These are phyloP conservation scores for Wickerhamiella occidentalis DNA, from an alignment of 805 yeast species.

Conservation along the genomic window DNA sequence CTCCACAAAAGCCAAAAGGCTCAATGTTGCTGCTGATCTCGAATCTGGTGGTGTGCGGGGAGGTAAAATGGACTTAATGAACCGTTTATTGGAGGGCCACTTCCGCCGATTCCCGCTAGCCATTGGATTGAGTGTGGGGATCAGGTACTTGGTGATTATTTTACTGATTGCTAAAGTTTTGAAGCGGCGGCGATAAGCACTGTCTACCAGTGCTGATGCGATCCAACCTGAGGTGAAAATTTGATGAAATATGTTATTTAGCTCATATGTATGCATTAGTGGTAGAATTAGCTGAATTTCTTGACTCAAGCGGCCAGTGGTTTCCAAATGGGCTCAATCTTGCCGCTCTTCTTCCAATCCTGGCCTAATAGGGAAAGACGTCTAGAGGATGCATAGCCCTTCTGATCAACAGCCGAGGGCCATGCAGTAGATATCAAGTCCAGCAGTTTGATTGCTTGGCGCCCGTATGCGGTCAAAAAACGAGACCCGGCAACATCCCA, in stretches of 20 bases:
- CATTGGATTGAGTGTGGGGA: slow-evolving; percentile 10
- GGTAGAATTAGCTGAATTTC: background rate
- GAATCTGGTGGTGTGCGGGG: slow-evolving; percentile 11
- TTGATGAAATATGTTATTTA: background rate
- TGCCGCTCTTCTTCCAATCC: slow-evolving; percentile 49
- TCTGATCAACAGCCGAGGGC: slow-evolving; percentile 40
- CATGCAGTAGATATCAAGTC: slow-evolving; percentile 37
- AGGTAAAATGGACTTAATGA: slow-evolving; percentile 21
- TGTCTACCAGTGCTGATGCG: too few relatives aligned
- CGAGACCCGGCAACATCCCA: slow-evolving; percentile 72
- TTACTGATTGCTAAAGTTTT: background rate
- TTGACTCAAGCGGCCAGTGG: slow-evolving; percentile 13
- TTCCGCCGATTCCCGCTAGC: slow-evolving; percentile 20
- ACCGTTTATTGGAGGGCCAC: slow-evolving; percentile 21
- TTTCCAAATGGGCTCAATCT: slow-evolving; percentile 27
- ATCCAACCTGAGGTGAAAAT: too few relatives aligned
- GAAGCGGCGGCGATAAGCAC: background rate
- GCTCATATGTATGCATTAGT: background rate
- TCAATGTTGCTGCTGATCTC: slow-evolving; percentile 1
- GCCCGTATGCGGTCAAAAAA: slow-evolving; percentile 47
- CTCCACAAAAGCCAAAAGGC: slow-evolving; percentile 6
- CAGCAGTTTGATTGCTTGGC: slow-evolving; percentile 57
- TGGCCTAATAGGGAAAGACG: slow-evolving; percentile 68
- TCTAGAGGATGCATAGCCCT: slow-evolving; percentile 62
- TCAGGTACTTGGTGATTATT: background rate